phyloP scores from a whole-genome alignment of 768 basidiomycete genomes.

The Leccinum arenicola region DNA sequence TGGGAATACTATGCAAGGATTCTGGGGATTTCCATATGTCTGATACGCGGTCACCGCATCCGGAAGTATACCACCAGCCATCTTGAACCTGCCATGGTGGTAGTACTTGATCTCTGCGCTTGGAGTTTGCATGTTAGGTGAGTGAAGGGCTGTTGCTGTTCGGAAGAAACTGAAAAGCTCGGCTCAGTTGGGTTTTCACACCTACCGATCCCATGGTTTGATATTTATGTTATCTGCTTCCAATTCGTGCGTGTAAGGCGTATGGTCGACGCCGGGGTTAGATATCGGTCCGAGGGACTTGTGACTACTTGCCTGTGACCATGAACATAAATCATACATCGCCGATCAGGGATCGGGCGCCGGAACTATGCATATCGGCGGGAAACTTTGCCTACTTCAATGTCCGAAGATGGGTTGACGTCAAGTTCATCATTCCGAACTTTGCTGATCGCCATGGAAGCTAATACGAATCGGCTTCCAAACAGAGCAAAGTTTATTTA shows the following conservation, averaged over 20 bases:
- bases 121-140: constrained; percentile 9
- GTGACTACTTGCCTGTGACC: not conserved
- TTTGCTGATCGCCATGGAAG: not conserved
- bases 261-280: not conserved
- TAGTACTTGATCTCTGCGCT: constrained; percentile 40
- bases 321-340: constrained; percentile 2
- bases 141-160: not conserved
- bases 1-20: constrained; percentile 58
- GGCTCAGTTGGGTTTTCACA: not conserved
- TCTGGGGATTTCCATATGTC: constrained; percentile 50
- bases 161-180: not conserved
- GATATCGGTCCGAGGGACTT: not conserved
- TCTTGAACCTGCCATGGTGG: constrained; percentile 54
- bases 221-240: constrained; percentile 5
- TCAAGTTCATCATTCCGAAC: not conserved
- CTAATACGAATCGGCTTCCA: not conserved
- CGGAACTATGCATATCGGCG: not conserved
- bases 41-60: constrained; percentile 58
- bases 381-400: not conserved
- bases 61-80: constrained; percentile 51
- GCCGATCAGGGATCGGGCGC: not conserved
- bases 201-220: not conserved
- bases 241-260: not conserved
- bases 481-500: not conserved
- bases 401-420: not conserved